Base-by-base conservation (phyloP, 352 stramenopile genomes). In the Blastocystis sp. region DNA sequence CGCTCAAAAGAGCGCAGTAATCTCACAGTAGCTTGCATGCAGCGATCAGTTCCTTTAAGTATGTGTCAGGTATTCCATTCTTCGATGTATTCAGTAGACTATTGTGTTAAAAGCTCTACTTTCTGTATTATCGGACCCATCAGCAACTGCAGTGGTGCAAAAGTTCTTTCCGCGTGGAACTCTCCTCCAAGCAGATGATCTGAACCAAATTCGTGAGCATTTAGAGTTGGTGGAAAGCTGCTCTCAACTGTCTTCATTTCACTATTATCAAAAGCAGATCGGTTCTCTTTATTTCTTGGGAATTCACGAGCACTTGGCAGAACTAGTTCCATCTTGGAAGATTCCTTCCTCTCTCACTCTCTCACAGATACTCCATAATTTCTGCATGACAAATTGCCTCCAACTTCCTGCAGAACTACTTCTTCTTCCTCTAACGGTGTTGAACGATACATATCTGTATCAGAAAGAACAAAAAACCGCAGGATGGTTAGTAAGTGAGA, bases 81-180 rank as follows among this genome's bases (percentile, higher is more conserved):
- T n/a, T 59, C 50, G 1, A n/a, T 59, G 1, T 59, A n/a, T 59
- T 59, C 13, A 59, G 11, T n/a, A 59, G 50, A 59, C 2, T n/a
- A 59, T 81, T 16, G 37, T 81, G 2, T 43, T 81, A 30, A 45
- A 65, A 11, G 41, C 70, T 45, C 70, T 81, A 16, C 47, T 81
- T 18, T 62, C 70, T n/a, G 34, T 81, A 6, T 37, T 81, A 11
- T 13, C 70, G 6, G 70, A 81, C 37, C 70, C 70, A 30, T 16
- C 20, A 18, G 24, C 39, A 11, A 26, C n/a, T 5, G 47, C 70
- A 7, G 70, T 81, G 4, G 54, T 34, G 20, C 24, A 54, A 11
- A 62, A 56, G 54, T 81, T 81, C 43, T 81, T 81, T 39, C 70
- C 70, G 0, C 70, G 70, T 18, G 41, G 30, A 9, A 64, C 70